phyloP scores from a whole-genome alignment of 129 eudicot genomes.

The Sambucus nigra region DNA sequence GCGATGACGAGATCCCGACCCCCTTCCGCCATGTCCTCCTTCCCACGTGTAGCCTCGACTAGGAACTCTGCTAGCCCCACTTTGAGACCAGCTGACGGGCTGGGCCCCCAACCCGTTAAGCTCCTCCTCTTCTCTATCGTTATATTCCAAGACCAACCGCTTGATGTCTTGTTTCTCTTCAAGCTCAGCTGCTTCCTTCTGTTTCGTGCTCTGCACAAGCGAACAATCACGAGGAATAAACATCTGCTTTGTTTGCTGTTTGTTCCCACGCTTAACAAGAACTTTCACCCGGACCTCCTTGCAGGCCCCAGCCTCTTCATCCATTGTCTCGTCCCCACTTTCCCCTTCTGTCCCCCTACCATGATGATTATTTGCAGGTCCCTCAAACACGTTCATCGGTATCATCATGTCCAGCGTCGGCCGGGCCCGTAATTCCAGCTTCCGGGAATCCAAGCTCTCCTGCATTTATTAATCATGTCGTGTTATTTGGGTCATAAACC shows the following conservation, averaged over 20 bases:
- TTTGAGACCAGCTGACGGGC: conserved; percentile 48
- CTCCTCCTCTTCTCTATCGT: conserved; percentile 96
- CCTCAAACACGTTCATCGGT: conserved; percentile 85
- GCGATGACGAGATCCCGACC: conserved; percentile 64
- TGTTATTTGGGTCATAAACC: too few relatives aligned
- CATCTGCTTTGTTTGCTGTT: conserved; percentile 89
- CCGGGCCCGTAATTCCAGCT: conserved; percentile 75
- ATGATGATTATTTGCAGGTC: conserved; percentile 59
- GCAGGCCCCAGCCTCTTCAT: conserved; percentile 58
- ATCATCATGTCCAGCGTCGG: conserved; percentile 93
- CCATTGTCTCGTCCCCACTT: conserved; percentile 72
- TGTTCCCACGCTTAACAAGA: conserved; percentile 92
- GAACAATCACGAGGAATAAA: conserved; percentile 77
- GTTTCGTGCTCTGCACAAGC: conserved; percentile 86
- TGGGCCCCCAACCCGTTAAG: conserved; percentile 54
- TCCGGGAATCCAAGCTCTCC: conserved; percentile 94
- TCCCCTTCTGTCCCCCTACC: conserved; percentile 79
- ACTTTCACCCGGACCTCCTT: conserved; percentile 86
- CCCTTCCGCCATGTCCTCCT: conserved; percentile 60
- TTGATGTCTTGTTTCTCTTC: conserved; percentile 96
- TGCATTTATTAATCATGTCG: conserved; percentile 32
- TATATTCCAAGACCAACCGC: conserved; percentile 80
- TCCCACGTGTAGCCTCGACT: conserved; percentile 73
- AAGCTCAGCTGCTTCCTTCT: conserved; percentile 92
- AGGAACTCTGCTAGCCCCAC: conserved; percentile 42